Evolutionary conservation across 139 green algal species (phyloP), one percentile per base, ranked within the genome.

Genomic region (Axilococcus clingmanii): DNA sequence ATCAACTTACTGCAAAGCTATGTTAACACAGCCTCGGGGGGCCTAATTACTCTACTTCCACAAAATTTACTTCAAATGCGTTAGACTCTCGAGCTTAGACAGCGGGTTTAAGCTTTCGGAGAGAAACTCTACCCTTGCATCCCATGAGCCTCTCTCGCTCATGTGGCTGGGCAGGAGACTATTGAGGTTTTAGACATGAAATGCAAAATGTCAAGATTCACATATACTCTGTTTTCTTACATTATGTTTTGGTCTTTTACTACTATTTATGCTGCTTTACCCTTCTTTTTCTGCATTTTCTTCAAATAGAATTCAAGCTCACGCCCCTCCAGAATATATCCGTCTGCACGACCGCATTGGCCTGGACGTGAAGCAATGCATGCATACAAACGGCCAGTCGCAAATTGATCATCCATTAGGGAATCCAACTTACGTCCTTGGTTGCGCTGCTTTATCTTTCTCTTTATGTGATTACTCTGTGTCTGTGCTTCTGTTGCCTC

Each of bases 241-340:
- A n/a, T n/a, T n/a, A n/a, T n/a, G n/a, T n/a, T n/a, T n/a, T n/a
- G 9, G 33, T 12, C 12, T 38, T 38, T 12, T 12, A 38, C 12
- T 38, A 38, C 12, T 38, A 17, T 17, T 38, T 9, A 9, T 9
- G 38, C 38, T 24, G 12, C 8, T 20, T 45, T 33, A 51, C 44
- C 44, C 44, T 81, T 89, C 77, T 90, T 92, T 69, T 85, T 89
- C 47, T 74, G 61, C 70, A 92, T 75, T 66, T 83, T 84, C 43
- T 71, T 76, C 22, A 91, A 42, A 68, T 94, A 96, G 55, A 96
- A 94, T 42, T 92, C 84, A 52, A 93, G 78, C 77, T 97, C 90
- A 66, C 76, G 83, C 36, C 78, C 86, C 67, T 97, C 90, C 19
- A 96, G 60, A 49, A 97, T 93, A 70, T 93, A 87, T 56, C 83